Evolutionary conservation across 805 yeast species (phyloP).

Genomic region (Huiozyma sinensis): DNA sequence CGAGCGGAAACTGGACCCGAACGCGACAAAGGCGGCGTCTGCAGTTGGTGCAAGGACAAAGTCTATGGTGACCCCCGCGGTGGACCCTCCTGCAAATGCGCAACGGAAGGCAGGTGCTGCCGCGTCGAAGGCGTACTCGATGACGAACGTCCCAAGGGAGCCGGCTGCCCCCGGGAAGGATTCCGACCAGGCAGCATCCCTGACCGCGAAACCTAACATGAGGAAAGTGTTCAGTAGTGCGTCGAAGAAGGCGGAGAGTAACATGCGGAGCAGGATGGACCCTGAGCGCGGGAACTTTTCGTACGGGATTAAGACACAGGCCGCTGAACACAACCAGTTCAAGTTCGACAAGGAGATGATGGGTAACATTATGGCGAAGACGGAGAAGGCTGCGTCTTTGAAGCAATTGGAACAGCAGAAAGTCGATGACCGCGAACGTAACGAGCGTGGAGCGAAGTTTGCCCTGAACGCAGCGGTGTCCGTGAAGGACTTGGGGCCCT

Average conservation of each 20-base stretch:
- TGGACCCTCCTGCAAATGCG: conserved; percentile 5
- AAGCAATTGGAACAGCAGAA: conserved; percentile 48
- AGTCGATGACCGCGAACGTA: conserved; percentile 60
- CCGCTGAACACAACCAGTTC: conserved; percentile 13
- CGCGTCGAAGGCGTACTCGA: conserved; percentile 25
- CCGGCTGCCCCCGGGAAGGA: neutral
- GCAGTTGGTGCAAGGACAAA: conserved; percentile 7
- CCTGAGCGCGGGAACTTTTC: conserved; percentile 13
- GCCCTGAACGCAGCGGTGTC: conserved; percentile 35
- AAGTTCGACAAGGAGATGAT: conserved; percentile 14
- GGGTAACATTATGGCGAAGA: conserved; percentile 9
- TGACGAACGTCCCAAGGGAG: conserved; percentile 1
- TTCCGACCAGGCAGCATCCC: neutral
- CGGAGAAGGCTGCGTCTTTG: conserved; percentile 1
- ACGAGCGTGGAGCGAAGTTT: conserved; percentile 14
- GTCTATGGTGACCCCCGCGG: neutral
- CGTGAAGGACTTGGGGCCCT: conserved; percentile 28
- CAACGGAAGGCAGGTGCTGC: conserved; percentile 11
- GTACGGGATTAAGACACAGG: conserved; percentile 15
- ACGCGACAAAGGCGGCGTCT: conserved; percentile 26
- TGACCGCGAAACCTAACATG: conserved; percentile 5
- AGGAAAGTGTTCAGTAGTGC: conserved; percentile 24
- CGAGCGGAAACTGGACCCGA: conserved; percentile 35
- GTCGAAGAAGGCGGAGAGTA: conserved; percentile 20
- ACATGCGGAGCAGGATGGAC: conserved; percentile 15